phyloP scores from a whole-genome alignment of 2,329 filamentous ascomycete genomes.

The Xylaria sp. region DNA sequence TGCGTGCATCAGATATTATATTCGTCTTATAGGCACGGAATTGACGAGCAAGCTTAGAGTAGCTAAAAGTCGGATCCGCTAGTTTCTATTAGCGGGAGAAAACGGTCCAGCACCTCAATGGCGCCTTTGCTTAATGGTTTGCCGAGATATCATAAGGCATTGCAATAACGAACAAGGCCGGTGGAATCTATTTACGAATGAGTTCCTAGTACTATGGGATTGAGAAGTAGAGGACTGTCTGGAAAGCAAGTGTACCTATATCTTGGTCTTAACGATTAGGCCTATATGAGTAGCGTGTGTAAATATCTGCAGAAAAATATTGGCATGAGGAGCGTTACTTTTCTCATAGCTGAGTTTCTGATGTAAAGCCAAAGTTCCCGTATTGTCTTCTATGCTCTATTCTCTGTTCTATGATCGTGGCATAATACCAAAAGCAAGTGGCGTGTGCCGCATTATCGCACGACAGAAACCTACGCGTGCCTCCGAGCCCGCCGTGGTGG shows the following conservation, averaged over 20 bases:
- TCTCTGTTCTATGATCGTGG: not conserved
- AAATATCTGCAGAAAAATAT: conserved; percentile 23
- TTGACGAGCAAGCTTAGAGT: conserved; percentile 1
- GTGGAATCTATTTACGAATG: conserved; percentile 35
- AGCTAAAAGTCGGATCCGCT: not conserved
- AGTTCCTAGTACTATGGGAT: conserved; percentile 40
- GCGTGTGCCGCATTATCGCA: not conserved
- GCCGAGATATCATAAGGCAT: conserved; percentile 6
- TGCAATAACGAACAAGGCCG: conserved; percentile 26
- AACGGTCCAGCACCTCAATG: conserved; percentile 11
- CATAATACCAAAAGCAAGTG: not conserved
- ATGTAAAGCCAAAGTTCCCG: not conserved
- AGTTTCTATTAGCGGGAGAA: conserved; percentile 13
- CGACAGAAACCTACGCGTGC: not conserved
- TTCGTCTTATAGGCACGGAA: not conserved
- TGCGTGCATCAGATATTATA: conserved; percentile 16
- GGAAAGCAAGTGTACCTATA: conserved; percentile 38
- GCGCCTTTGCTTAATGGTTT: conserved; percentile 3
- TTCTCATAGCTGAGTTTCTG: conserved; percentile 8
- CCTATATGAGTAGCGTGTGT: conserved; percentile 32
- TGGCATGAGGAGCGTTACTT: conserved; percentile 20
- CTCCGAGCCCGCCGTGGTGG: not conserved
- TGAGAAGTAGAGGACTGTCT: conserved; percentile 30
- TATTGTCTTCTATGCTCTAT: not conserved
- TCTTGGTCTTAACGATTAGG: conserved; percentile 34